Percentiles rank a stretch among this genome's conserved stretches.
Conservation (phyloP, 441 rosid species). For the Euphorbia schlechtendalii region DNA sequence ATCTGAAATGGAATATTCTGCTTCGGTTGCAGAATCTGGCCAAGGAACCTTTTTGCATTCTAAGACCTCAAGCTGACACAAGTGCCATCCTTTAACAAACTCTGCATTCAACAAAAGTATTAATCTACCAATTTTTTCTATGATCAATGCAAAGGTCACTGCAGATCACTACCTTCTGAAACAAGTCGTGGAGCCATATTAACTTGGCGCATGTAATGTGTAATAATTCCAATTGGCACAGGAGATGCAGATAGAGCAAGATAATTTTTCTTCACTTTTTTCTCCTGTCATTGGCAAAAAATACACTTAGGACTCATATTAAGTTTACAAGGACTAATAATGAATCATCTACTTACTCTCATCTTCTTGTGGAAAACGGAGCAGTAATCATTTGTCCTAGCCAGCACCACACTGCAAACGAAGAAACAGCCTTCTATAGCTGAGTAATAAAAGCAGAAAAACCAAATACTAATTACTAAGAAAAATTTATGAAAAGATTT, state of each 20-base stretch:
- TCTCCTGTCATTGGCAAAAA: conserved; percentile 39
- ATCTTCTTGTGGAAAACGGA: conserved; percentile 67
- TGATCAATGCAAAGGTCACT: conserved; percentile 6
- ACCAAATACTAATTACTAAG: neutral
- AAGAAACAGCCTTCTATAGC: conserved; percentile 21
- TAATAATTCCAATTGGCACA: conserved; percentile 56
- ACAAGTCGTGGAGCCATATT: conserved; percentile 78
- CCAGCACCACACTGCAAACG: conserved; percentile 62
- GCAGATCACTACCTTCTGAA: conserved; percentile 50
- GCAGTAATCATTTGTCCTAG: conserved; percentile 70
- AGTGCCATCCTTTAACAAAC: conserved; percentile 55
- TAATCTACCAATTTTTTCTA: neutral
- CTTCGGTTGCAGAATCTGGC: conserved; percentile 51
- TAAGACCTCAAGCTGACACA: conserved; percentile 78
- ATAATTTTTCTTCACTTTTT: conserved; percentile 77
- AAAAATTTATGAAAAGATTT: conserved; percentile 1
- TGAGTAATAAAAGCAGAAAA: neutral
- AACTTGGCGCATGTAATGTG: conserved; percentile 81
- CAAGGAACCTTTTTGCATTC: conserved; percentile 72
- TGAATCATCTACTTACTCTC: conserved; percentile 39
- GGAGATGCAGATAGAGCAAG: conserved; percentile 79
- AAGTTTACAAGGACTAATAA: neutral
- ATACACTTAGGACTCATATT: too few species aligned
- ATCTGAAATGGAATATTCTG: conserved; percentile 45
- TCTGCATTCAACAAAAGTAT: conserved; percentile 37